Percentiles rank a stretch among this genome's conserved stretches.
These are phyloP conservation scores for Hygrocybe punicea DNA, from an alignment of 768 basidiomycete genomes.

Conservation along the genomic window DNA sequence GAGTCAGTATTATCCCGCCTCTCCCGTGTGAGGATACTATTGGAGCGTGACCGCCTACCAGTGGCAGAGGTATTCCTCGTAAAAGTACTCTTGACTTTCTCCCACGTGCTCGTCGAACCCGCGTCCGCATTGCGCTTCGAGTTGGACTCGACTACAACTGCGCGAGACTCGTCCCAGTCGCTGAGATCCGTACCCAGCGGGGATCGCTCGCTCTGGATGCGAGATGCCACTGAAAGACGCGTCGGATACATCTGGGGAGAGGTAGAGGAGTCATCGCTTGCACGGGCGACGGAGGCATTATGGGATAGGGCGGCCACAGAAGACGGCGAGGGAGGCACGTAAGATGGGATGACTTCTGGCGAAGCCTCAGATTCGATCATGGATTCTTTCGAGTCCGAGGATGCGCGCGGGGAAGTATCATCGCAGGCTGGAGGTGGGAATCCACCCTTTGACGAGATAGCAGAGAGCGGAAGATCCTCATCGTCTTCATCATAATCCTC, in stretches of 20 bases:
- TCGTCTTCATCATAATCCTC: constrained; percentile 50
- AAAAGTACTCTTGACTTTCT: constrained; percentile 67
- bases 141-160: constrained; percentile 40
- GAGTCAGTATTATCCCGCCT: constrained; percentile 69
- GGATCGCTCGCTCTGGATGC: constrained; percentile 58
- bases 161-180: constrained; percentile 46
- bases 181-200: constrained; percentile 49
- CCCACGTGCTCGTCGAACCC: constrained; percentile 60
- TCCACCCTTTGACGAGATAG: constrained; percentile 48
- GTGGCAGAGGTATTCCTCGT: constrained; percentile 59
- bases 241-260: constrained; percentile 58
- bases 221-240: constrained; percentile 60
- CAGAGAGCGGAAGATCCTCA: constrained; percentile 52
- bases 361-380: constrained; percentile 63
- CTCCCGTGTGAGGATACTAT: constrained; percentile 67
- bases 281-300: constrained; percentile 36
- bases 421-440: constrained; percentile 46
- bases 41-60: constrained; percentile 76
- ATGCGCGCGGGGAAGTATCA: constrained; percentile 53
- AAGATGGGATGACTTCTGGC: constrained; percentile 45
- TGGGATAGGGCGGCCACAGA: constrained; percentile 47
- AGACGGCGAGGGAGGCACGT: constrained; percentile 49
- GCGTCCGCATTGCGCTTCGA: constrained; percentile 58
- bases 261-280: constrained; percentile 46
- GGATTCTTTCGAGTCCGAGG: constrained; percentile 58